Evolutionary conservation across 768 basidiomycete genomes (phyloP).

Genomic region (Termitomyces sp.): DNA sequence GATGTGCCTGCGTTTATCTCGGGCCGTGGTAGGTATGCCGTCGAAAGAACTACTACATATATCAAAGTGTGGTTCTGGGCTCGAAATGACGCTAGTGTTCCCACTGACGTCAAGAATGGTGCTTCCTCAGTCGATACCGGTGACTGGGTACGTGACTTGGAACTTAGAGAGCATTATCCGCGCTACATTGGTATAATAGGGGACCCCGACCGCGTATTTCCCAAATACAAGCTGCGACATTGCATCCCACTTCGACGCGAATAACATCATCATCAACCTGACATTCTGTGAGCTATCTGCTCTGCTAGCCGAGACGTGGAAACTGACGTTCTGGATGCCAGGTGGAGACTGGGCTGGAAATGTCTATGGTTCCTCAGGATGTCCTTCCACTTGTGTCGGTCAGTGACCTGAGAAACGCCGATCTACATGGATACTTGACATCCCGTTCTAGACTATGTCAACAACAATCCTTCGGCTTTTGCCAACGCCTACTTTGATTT

Average conservation of each 20-base stretch:
- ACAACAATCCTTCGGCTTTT: slow-evolving; percentile 62
- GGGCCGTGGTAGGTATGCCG: slow-evolving; percentile 47
- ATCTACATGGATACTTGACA: background rate
- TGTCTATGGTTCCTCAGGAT: slow-evolving; percentile 46
- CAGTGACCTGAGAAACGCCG: slow-evolving; percentile 21
- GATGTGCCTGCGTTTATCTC: background rate
- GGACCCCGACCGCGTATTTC: slow-evolving; percentile 56
- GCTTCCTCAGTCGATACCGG: slow-evolving; percentile 40
- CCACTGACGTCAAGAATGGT: slow-evolving; percentile 45
- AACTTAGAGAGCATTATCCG: background rate
- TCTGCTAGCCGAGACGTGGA: background rate
- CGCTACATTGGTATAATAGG: slow-evolving; percentile 35
- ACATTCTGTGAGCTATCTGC: slow-evolving; percentile 34
- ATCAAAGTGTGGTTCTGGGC: slow-evolving; percentile 79
- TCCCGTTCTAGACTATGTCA: slow-evolving; percentile 47
- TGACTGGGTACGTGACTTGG: slow-evolving; percentile 46
- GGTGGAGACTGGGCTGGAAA: slow-evolving; percentile 61
- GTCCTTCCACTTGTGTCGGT: slow-evolving; percentile 59
- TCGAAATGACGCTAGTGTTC: slow-evolving; percentile 45
- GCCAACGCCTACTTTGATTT: slow-evolving; percentile 69
- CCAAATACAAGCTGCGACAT: slow-evolving; percentile 62
- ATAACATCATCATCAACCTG: slow-evolving; percentile 67
- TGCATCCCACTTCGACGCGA: slow-evolving; percentile 45
- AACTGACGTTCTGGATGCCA: slow-evolving; percentile 10
- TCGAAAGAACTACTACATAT: slow-evolving; percentile 53